Evolutionary conservation across 202 grass and related monocot genomes (phyloP).

Genomic region (Zizania palustris): DNA sequence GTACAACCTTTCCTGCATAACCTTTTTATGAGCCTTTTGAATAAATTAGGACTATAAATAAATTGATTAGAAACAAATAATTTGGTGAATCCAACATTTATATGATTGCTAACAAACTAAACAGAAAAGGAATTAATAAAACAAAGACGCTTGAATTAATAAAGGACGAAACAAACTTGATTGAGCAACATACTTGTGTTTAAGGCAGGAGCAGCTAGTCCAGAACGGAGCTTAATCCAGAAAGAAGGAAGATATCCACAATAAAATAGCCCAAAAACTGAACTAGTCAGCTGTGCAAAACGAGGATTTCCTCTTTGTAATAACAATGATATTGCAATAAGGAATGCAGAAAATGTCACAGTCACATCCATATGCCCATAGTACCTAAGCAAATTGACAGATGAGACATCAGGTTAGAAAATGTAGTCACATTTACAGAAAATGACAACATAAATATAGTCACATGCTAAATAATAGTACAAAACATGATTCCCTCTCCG

Average conservation of each 20-base stretch:
- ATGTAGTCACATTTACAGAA: constrained; percentile 34
- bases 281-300: constrained; percentile 95
- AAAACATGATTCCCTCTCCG: background rate
- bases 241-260: constrained; percentile 97
- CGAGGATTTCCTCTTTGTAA: constrained; percentile 96
- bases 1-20: background rate
- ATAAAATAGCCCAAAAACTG: constrained; percentile 95
- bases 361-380: constrained; percentile 93
- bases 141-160: background rate
- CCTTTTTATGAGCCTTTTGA: constrained; percentile 13
- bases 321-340: constrained; percentile 82
- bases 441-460: background rate
- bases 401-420: constrained; percentile 24
- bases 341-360: constrained; percentile 75
- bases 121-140: background rate
- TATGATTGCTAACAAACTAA: constrained; percentile 20
- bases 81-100: background rate
- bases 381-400: constrained; percentile 65
- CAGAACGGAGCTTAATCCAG: constrained; percentile 95
- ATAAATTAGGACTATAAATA: constrained; percentile 20
- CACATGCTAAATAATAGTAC: background rate
- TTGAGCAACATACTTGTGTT: constrained; percentile 70
- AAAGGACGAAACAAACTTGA: constrained; percentile 30
- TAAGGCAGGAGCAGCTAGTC: constrained; percentile 76
- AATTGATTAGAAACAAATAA: background rate